phyloP scores from a whole-genome alignment of 257 asterid species.

The Capsicum pubescens region DNA sequence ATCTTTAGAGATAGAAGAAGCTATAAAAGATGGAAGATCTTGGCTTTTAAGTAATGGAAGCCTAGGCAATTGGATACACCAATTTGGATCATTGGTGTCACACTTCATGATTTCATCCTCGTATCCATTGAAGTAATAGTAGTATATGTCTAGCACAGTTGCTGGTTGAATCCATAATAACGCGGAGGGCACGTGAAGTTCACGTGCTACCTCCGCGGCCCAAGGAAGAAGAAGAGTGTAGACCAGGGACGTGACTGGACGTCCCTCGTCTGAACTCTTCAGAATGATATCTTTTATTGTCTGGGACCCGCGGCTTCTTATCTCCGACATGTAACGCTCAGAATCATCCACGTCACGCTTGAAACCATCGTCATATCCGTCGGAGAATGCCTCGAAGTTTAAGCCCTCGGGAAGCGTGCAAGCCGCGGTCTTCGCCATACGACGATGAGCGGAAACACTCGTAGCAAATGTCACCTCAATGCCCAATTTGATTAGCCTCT shows the following conservation, averaged over 20 bases:
- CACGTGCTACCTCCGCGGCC: slow-evolving; percentile 46
- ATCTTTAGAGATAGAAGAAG: slow-evolving; percentile 28
- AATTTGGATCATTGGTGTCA: slow-evolving; percentile 19
- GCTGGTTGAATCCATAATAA: slow-evolving; percentile 54
- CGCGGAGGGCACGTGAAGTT: slow-evolving; percentile 42
- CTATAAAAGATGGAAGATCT: slow-evolving; percentile 50
- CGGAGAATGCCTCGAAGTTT: slow-evolving; percentile 34
- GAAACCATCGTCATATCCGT: slow-evolving; percentile 39
- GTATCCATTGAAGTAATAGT: slow-evolving; percentile 42
- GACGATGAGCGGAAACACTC: slow-evolving; percentile 27
- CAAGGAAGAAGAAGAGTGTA: slow-evolving; percentile 42
- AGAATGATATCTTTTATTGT: slow-evolving; percentile 33
- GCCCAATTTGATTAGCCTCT: slow-evolving; percentile 31
- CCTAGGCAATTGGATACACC: slow-evolving; percentile 41
- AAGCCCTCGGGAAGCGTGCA: slow-evolving; percentile 15
- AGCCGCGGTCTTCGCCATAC: slow-evolving; percentile 16
- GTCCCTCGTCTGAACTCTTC: slow-evolving; percentile 27
- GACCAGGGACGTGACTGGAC: slow-evolving; percentile 37
- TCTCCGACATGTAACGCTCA: slow-evolving; percentile 28
- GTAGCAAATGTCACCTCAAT: slow-evolving; percentile 38
- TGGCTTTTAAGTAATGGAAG: slow-evolving; percentile 34
- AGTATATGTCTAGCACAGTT: slow-evolving; percentile 37
- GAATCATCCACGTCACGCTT: background rate
- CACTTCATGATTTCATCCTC: slow-evolving; percentile 37
- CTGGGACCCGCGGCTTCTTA: slow-evolving; percentile 34